Percentiles rank a stretch among this genome's conserved stretches.
Evolutionary conservation across 176 grass and related monocot species (phyloP).

Genomic region (Poa pratensis): DNA sequence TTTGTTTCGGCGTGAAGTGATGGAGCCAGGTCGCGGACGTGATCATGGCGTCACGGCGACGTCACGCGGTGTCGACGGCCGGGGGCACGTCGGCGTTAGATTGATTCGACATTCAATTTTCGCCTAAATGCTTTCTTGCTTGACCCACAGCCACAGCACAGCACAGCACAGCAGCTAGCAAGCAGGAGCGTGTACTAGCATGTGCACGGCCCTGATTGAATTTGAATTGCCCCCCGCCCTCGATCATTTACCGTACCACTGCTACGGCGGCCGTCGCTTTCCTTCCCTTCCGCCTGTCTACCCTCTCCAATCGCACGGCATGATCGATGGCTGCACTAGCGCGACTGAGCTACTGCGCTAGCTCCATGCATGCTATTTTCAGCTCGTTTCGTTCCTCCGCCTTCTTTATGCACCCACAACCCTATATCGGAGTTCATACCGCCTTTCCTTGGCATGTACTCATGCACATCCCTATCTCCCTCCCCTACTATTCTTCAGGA

Average conservation of each 20-base stretch:
- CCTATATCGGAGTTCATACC: conserved; percentile 47
- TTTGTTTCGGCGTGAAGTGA: neutral
- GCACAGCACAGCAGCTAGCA: neutral
- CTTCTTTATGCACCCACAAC: neutral
- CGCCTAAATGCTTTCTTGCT: conserved; percentile 20
- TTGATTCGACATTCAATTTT: conserved; percentile 39
- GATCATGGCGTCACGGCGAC: conserved; percentile 25
- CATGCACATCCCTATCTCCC: neutral
- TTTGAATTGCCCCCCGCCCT: no score
- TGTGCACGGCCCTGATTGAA: neutral
- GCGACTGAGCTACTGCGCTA: neutral
- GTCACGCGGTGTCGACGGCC: conserved; percentile 32
- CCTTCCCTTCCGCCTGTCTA: neutral
- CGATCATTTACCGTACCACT: no score
- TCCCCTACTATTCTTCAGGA: neutral
- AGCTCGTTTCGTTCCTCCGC: neutral
- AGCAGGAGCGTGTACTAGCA: neutral
- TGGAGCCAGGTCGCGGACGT: neutral
- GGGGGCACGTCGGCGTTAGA: conserved; percentile 35
- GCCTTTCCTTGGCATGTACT: conserved; percentile 45
- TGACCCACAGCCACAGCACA: conserved; percentile 5
- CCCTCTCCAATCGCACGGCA: conserved; percentile 10
- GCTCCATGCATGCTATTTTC: conserved; percentile 19
- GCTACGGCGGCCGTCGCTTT: conserved; percentile 42
- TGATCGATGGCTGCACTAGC: neutral